These are phyloP conservation scores for Trichoderma sp. DNA, from an alignment of 2,329 filamentous ascomycete genomes.

Conservation along the genomic window DNA sequence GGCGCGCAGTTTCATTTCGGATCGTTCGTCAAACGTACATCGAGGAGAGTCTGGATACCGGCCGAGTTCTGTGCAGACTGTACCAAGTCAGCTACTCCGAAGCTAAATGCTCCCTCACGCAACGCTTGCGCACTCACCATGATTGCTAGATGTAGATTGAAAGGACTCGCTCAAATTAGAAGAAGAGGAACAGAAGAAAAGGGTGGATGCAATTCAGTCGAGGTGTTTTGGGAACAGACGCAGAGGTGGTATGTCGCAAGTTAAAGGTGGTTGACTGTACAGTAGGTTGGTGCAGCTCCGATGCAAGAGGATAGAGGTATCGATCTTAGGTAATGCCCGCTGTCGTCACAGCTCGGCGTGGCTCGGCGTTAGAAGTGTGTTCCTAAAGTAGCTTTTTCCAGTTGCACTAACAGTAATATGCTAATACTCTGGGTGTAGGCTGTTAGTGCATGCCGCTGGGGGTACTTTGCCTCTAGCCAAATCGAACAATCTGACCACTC, in stretches of 20 bases:
- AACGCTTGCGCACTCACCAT: constrained; percentile 5
- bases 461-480: not conserved
- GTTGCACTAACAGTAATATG: not conserved
- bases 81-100: not conserved
- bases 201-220: not conserved
- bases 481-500: not conserved
- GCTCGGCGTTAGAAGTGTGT: constrained; percentile 1
- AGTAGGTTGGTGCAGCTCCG: not conserved
- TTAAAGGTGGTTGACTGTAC: not conserved
- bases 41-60: constrained; percentile 97
- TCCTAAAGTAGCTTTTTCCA: not conserved
- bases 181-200: not conserved
- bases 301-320: not conserved
- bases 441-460: not conserved
- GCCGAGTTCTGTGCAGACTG: constrained; percentile 98
- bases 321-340: constrained; percentile 16
- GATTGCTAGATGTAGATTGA: not conserved
- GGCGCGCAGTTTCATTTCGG: not conserved
- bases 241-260: not conserved
- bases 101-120: not conserved
- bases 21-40: constrained; percentile 60
- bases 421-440: fast-evolving
- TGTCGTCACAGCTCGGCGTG: constrained; percentile 20
- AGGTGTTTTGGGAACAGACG: not conserved
- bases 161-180: not conserved